Conservation (phyloP, 2,329 filamentous ascomycete species). For the Penicillium sp. region DNA sequence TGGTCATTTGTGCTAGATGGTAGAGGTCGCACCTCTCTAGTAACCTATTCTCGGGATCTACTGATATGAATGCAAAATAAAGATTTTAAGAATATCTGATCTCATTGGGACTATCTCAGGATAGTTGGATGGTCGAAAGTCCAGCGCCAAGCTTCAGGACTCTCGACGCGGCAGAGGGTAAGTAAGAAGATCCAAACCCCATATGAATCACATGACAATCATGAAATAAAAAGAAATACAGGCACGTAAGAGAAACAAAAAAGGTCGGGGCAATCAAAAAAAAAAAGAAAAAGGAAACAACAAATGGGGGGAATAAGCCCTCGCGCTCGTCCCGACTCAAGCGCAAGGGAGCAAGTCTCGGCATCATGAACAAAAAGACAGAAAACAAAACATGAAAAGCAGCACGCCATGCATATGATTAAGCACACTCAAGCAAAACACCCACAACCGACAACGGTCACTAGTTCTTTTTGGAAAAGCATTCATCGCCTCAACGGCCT, state of each 20-base stretch:
- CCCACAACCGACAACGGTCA: conserved; percentile 15
- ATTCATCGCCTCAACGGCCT: conserved; percentile 2
- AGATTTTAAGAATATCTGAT: too few species aligned
- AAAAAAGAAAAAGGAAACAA: conserved; percentile 8
- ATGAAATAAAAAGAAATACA: conserved; percentile 2
- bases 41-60: too few species aligned
- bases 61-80: too few species aligned
- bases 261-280: conserved; percentile 4
- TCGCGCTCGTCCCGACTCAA: conserved; percentile 20
- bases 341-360: conserved; percentile 10
- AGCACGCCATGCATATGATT: conserved; percentile 30
- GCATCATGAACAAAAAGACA: conserved; percentile 10
- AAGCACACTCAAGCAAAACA: conserved; percentile 17
- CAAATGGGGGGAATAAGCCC: conserved; percentile 11
- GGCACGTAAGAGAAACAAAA: not conserved
- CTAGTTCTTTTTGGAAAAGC: conserved; percentile 16
- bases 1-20: too few species aligned
- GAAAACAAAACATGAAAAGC: conserved; percentile 16
- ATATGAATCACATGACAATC: conserved; percentile 1
- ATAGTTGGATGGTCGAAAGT: too few species aligned
- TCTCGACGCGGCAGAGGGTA: too few species aligned
- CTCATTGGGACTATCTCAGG: too few species aligned
- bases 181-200: too few species aligned
- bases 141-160: too few species aligned
- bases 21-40: too few species aligned